phyloP scores from a whole-genome alignment of 495 filamentous ascomycete species.

The Lasiosphaeria miniovina region DNA sequence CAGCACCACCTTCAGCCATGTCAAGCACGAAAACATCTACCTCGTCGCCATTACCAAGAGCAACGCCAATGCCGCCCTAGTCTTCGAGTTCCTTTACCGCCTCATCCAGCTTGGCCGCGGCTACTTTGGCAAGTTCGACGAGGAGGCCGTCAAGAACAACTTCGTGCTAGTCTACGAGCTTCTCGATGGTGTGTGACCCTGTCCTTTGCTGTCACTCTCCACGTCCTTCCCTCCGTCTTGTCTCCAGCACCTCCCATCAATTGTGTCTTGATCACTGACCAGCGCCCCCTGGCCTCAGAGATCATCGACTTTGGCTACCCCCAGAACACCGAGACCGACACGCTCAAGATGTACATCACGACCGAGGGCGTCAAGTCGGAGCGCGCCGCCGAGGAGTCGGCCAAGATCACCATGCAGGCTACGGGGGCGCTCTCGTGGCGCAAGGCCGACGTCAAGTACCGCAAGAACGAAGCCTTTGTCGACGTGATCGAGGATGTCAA shows the following conservation, averaged over 20 bases:
- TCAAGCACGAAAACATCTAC: constrained; percentile 99
- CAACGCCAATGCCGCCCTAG: constrained; percentile 97
- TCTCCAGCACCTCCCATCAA: not conserved
- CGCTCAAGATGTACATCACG: constrained; percentile 99
- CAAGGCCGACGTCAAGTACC: constrained; percentile 94
- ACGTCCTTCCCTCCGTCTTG: not conserved
- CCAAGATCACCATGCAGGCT: constrained; percentile 98
- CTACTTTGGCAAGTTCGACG: constrained; percentile 99
- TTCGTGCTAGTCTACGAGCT: constrained; percentile 99
- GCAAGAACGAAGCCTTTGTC: constrained; percentile 99
- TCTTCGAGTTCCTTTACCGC: constrained; percentile 97
- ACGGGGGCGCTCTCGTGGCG: constrained; percentile 97
- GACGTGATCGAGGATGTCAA: constrained; percentile 99
- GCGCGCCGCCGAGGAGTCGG: constrained; percentile 85
- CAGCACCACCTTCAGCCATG: constrained; percentile 98
- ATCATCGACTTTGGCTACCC: constrained; percentile 99
- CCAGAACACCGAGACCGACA: constrained; percentile 98
- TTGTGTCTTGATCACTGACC: not conserved
- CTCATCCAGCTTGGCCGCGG: constrained; percentile 85
- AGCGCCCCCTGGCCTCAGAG: constrained; percentile 49
- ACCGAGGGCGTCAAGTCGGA: constrained; percentile 98
- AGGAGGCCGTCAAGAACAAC: constrained; percentile 99
- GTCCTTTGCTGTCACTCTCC: too few relatives aligned
- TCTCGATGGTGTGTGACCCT: constrained; percentile 68
- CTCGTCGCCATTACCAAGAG: constrained; percentile 97